phyloP scores from a whole-genome alignment of 164 flowering plant species.

The Vitis rupestris region DNA sequence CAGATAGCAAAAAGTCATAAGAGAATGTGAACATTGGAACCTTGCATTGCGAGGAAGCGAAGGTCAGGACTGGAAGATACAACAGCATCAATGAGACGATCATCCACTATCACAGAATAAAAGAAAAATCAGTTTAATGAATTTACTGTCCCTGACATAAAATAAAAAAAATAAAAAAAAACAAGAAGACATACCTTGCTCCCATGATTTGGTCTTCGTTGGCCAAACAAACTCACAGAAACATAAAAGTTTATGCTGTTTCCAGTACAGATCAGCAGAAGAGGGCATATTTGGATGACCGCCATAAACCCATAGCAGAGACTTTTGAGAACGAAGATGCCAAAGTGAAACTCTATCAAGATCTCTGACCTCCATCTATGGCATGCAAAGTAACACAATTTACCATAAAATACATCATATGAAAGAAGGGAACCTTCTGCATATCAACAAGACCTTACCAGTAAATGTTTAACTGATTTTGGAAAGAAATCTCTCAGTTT shows the following conservation, averaged over 20 bases:
- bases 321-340: constrained; percentile 40
- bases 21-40: constrained; percentile 26
- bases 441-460: constrained; percentile 35
- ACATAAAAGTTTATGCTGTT: constrained; percentile 45
- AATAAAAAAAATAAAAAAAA: not conserved
- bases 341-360: constrained; percentile 27
- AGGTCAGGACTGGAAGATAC: constrained; percentile 52
- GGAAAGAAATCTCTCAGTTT: constrained; percentile 47
- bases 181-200: constrained; percentile 29
- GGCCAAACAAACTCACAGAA: constrained; percentile 70
- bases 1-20: not conserved
- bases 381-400: constrained; percentile 6
- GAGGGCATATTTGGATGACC: constrained; percentile 89
- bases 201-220: constrained; percentile 16
- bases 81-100: constrained; percentile 26
- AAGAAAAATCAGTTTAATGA: not conserved
- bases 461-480: constrained; percentile 32
- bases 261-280: constrained; percentile 47
- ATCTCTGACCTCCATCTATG: constrained; percentile 42
- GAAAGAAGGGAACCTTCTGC: not conserved
- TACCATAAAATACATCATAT: not conserved
- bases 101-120: constrained; percentile 18
- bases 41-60: constrained; percentile 72
- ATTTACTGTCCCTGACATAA: not conserved
- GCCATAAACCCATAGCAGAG: constrained; percentile 85